Conservation (phyloP, 805 yeast genomes). For the Candida endomychidarum region DNA sequence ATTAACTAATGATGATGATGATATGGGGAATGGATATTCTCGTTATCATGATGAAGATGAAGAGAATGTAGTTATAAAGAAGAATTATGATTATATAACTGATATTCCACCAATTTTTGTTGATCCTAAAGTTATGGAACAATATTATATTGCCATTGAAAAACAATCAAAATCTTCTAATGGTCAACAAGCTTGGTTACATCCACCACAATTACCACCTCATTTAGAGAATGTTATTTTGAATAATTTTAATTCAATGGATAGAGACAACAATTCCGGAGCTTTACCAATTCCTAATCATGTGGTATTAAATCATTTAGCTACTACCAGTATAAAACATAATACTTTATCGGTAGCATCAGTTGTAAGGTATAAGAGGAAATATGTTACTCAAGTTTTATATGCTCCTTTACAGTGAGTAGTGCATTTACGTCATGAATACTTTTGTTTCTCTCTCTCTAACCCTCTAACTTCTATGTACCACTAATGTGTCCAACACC, state of each 20-base stretch:
- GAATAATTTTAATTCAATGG: slow-evolving; percentile 61
- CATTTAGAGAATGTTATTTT: slow-evolving; percentile 92
- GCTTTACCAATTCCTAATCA: slow-evolving; percentile 93
- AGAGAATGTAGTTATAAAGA: slow-evolving; percentile 12
- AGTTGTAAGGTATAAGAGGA: slow-evolving; percentile 82
- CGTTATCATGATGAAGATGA: slow-evolving; percentile 67
- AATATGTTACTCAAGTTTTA: slow-evolving; percentile 86
- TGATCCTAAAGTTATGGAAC: slow-evolving; percentile 86
- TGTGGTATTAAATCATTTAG: slow-evolving; percentile 89
- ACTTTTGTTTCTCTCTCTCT: too few species aligned
- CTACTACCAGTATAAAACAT: slow-evolving; percentile 93
- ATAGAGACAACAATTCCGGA: slow-evolving; percentile 78
- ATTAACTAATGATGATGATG: slow-evolving; percentile 67
- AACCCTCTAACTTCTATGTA: too few species aligned
- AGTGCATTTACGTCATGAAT: slow-evolving; percentile 1
- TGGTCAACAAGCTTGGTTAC: slow-evolving; percentile 65
- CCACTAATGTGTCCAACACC: too few species aligned
- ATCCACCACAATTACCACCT: slow-evolving; percentile 97
- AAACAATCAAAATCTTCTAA: slow-evolving; percentile 58
- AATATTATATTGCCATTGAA: slow-evolving; percentile 74
- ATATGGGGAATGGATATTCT: slow-evolving; percentile 79
- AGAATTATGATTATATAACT: slow-evolving; percentile 48
- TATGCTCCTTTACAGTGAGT: slow-evolving; percentile 73
- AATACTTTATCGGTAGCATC: slow-evolving; percentile 92
- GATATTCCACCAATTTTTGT: slow-evolving; percentile 82